Conservation (phyloP, 352 stramenopile species). For the Phytophthora meadii region DNA sequence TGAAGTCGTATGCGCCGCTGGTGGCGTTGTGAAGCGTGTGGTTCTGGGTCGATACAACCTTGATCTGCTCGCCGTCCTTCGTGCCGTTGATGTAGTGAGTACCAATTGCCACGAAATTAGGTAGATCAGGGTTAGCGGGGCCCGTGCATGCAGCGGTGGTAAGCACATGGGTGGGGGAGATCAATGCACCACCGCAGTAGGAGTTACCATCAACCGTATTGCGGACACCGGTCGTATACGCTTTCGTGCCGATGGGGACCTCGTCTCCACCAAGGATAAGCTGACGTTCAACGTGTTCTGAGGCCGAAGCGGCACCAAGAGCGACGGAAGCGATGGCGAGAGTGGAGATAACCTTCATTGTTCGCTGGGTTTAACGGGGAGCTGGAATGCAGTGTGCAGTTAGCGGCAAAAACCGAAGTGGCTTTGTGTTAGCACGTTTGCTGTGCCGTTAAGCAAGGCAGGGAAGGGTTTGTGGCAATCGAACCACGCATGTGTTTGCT, state of each 20-base stretch:
- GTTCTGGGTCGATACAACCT: conserved; percentile 12
- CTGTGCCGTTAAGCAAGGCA: background rate
- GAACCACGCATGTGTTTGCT: background rate
- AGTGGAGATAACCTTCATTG: conserved; percentile 20
- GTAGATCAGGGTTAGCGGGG: background rate
- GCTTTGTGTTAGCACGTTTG: background rate
- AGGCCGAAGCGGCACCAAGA: conserved; percentile 4
- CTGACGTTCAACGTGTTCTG: conserved; percentile 13
- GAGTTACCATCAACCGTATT: conserved; percentile 17
- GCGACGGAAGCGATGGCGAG: conserved; percentile 14
- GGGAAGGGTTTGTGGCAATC: background rate
- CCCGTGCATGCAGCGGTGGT: conserved; percentile 18
- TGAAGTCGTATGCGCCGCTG: conserved; percentile 25
- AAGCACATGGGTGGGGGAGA: conserved; percentile 17
- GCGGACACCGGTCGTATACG: conserved; percentile 36
- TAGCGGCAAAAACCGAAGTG: conserved; percentile 19
- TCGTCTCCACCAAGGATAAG: conserved; percentile 45
- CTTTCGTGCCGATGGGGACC: conserved; percentile 41
- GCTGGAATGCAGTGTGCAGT: conserved; percentile 22
- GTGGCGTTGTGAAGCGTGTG: conserved; percentile 12
- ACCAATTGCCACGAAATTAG: conserved; percentile 16
- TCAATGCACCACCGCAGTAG: conserved; percentile 19
- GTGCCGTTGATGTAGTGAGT: conserved; percentile 30
- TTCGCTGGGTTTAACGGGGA: background rate
- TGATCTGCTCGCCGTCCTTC: conserved; percentile 25